Conservation (phyloP, 768 basidiomycete genomes). For the Suillus ampliporus region DNA sequence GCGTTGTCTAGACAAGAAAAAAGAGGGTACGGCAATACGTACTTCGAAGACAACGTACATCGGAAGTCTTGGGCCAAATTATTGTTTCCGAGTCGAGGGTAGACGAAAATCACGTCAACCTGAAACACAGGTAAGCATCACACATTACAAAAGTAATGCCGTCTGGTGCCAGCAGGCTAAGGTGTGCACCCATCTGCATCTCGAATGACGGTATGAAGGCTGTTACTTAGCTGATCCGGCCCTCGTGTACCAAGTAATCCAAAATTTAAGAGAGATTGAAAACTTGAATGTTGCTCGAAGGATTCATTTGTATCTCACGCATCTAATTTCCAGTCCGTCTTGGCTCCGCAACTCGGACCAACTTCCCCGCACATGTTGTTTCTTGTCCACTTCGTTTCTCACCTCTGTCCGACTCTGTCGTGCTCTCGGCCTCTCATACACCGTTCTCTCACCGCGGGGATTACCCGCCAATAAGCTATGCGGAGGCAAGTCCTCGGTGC, state of each 20-base stretch:
- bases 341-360: background rate
- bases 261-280: background rate
- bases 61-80: conserved; percentile 18
- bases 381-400: conserved; percentile 5
- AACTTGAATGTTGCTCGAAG: conserved; percentile 1
- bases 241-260: background rate
- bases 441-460: conserved; percentile 1
- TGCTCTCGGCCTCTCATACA: background rate
- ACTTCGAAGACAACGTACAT: conserved; percentile 18
- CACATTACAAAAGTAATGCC: conserved; percentile 7
- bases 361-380: conserved; percentile 7
- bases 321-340: conserved; percentile 3
- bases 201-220: background rate
- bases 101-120: conserved; percentile 21
- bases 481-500: background rate
- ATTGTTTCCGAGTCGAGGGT: conserved; percentile 25
- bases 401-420: background rate
- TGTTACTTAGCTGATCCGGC: background rate
- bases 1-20: conserved; percentile 31
- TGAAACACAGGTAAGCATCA: conserved; percentile 12
- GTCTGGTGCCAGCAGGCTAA: background rate
- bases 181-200: background rate
- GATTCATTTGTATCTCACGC: background rate
- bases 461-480: background rate
- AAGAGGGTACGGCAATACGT: conserved; percentile 21